These are phyloP conservation scores for Pseudoneurospora amorphoporcata DNA, from an alignment of 495 filamentous ascomycete species.

Conservation along the genomic window DNA sequence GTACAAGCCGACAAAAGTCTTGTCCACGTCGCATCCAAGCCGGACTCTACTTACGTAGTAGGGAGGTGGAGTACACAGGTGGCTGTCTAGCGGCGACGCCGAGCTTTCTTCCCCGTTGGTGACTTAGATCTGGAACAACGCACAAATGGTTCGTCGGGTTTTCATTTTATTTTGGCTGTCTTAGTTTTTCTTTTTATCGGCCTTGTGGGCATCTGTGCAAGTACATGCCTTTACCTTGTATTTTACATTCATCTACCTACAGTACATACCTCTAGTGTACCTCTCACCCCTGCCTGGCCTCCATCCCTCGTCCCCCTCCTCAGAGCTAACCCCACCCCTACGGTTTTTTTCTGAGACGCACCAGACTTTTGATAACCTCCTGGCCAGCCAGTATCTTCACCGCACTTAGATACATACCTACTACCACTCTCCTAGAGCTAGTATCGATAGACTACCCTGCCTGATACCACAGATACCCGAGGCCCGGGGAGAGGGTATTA, in stretches of 20 bases:
- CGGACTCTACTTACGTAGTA: neutral
- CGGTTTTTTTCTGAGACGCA: neutral
- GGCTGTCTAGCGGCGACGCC: neutral
- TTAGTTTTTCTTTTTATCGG: neutral
- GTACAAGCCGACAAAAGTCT: neutral
- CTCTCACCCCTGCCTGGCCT: neutral
- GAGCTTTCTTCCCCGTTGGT: neutral
- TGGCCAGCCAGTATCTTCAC: neutral
- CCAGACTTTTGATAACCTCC: neutral
- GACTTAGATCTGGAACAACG: neutral
- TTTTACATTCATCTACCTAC: neutral
- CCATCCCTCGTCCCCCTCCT: neutral
- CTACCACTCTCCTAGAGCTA: neutral
- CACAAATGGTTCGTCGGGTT: neutral
- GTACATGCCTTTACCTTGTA: neutral
- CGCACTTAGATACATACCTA: neutral
- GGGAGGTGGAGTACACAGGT: neutral
- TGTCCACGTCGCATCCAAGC: neutral
- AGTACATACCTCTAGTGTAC: neutral
- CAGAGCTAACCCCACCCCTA: neutral
- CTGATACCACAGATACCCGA: neutral
- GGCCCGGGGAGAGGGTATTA: neutral
- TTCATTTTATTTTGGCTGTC: neutral
- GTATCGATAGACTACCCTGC: neutral
- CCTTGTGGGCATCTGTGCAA: neutral